A percentile compares a stretch with the other conserved stretches of the same genome.
phyloP scores from a whole-genome alignment of 768 basidiomycete species.

The Lactarius akahatsu region DNA sequence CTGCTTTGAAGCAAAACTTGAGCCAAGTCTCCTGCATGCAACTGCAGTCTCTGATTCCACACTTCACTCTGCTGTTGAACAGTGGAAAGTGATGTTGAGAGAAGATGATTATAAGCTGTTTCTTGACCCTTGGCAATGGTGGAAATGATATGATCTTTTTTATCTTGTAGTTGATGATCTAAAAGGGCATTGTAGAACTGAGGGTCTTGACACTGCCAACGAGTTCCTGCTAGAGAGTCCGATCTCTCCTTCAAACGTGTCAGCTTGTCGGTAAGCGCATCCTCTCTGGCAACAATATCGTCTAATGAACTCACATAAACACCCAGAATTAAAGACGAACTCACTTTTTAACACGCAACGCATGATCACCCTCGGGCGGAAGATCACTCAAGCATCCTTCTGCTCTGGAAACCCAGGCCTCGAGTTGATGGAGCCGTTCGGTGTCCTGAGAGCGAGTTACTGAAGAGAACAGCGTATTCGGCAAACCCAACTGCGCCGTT shows the following conservation, averaged over 20 bases:
- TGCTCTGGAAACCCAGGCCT: slow-evolving; percentile 16
- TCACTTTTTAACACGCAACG: background rate
- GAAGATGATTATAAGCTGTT: background rate
- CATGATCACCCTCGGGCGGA: background rate
- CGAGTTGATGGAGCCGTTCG: slow-evolving; percentile 3
- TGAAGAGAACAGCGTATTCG: background rate
- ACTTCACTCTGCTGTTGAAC: slow-evolving; percentile 13
- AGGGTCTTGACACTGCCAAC: slow-evolving; percentile 11
- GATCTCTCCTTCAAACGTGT: slow-evolving; percentile 6
- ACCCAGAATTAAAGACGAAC: background rate
- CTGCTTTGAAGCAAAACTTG: slow-evolving; percentile 14
- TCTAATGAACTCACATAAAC: background rate
- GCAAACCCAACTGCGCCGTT: background rate
- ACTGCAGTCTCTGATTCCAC: slow-evolving; percentile 11
- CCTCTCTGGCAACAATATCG: slow-evolving; percentile 1
- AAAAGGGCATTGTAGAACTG: slow-evolving; percentile 8
- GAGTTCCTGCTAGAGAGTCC: slow-evolving; percentile 13
- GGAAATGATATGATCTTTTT: slow-evolving; percentile 12
- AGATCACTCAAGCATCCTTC: background rate
- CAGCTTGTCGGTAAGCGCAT: background rate
- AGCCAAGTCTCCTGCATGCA: slow-evolving; percentile 10
- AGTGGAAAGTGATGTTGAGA: slow-evolving; percentile 3
- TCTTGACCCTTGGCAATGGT: slow-evolving; percentile 14
- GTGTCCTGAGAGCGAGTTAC: background rate
- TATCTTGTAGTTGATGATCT: slow-evolving; percentile 8